phyloP scores from a whole-genome alignment of 2,329 filamentous ascomycete species.

The Neospermospora avenae region DNA sequence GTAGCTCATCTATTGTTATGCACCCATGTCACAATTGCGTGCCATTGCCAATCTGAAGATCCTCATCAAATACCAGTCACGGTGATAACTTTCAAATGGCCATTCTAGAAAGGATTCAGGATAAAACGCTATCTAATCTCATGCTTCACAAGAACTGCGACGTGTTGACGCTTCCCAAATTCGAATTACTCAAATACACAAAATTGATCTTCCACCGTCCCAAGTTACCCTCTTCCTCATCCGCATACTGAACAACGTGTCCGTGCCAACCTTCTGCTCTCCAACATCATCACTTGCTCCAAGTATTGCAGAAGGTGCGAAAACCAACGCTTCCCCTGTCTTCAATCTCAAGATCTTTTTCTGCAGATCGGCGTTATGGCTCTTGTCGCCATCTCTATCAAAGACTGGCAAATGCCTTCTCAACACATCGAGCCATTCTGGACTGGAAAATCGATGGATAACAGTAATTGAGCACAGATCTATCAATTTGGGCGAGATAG shows the following conservation, averaged over 20 bases:
- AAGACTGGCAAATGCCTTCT: slow-evolving; percentile 47
- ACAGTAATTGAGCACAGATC: slow-evolving; percentile 69
- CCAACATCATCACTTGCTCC: slow-evolving; percentile 15
- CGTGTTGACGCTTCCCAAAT: not conserved
- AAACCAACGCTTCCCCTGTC: slow-evolving; percentile 48
- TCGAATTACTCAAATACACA: slow-evolving; percentile 11
- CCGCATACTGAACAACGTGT: slow-evolving; percentile 15
- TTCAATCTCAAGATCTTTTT: slow-evolving; percentile 44
- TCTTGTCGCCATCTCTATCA: slow-evolving; percentile 24
- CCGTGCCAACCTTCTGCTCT: slow-evolving; percentile 4
- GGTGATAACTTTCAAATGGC: too few species aligned
- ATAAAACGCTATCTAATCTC: too few species aligned
- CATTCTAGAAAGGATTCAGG: too few species aligned
- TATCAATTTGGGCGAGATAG: slow-evolving; percentile 62
- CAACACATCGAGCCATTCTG: slow-evolving; percentile 49
- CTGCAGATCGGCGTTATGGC: slow-evolving; percentile 35
- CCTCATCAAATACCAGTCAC: too few species aligned
- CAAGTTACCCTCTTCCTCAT: slow-evolving; percentile 18
- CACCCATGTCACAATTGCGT: too few species aligned
- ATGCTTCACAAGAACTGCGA: not conserved
- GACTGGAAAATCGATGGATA: slow-evolving; percentile 68
- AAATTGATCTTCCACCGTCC: slow-evolving; percentile 17
- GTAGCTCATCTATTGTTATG: too few species aligned
- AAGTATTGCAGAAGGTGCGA: slow-evolving; percentile 44
- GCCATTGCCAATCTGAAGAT: too few species aligned